Evolutionary conservation across 2,329 filamentous ascomycete species (phyloP).

Genomic region (Aspergillus persii): DNA sequence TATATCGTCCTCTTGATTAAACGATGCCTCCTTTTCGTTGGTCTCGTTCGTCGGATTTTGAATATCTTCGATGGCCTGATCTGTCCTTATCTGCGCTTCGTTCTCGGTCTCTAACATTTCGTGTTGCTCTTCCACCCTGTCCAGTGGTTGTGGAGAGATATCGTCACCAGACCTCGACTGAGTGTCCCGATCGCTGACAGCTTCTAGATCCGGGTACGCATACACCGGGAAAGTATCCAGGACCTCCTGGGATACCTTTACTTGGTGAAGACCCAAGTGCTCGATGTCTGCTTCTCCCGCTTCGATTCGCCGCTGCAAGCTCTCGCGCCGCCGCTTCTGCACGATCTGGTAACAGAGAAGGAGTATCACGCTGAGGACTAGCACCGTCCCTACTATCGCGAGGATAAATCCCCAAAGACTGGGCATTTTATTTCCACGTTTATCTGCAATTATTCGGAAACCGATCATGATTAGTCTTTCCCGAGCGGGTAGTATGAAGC

Average conservation of each 20-base stretch:
- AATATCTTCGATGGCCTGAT: neutral
- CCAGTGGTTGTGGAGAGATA: neutral
- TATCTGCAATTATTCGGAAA: conserved; percentile 15
- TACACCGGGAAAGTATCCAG: conserved; percentile 75
- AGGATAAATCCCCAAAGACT: conserved; percentile 79
- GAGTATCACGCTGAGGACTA: conserved; percentile 64
- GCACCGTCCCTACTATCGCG: conserved; percentile 75
- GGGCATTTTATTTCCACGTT: conserved; percentile 50
- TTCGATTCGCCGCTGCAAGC: conserved; percentile 67
- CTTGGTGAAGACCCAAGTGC: conserved; percentile 75
- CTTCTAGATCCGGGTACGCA: conserved; percentile 58
- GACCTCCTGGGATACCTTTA: conserved; percentile 71
- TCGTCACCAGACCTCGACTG: neutral
- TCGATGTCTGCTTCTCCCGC: conserved; percentile 83
- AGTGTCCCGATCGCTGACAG: neutral
- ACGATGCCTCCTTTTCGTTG: neutral
- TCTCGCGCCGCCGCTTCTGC: conserved; percentile 67
- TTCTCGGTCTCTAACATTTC: neutral
- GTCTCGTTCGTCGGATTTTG: neutral
- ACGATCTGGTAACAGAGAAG: conserved; percentile 71
- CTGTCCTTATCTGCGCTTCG: neutral
- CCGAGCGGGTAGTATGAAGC: neutral
- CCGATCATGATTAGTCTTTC: neutral
- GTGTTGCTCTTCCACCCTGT: neutral
- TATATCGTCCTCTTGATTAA: neutral